Evolutionary conservation across 306 rosid genomes (phyloP), one percentile per base, ranked within the genome.

Genomic region (Castanea mollissima): DNA sequence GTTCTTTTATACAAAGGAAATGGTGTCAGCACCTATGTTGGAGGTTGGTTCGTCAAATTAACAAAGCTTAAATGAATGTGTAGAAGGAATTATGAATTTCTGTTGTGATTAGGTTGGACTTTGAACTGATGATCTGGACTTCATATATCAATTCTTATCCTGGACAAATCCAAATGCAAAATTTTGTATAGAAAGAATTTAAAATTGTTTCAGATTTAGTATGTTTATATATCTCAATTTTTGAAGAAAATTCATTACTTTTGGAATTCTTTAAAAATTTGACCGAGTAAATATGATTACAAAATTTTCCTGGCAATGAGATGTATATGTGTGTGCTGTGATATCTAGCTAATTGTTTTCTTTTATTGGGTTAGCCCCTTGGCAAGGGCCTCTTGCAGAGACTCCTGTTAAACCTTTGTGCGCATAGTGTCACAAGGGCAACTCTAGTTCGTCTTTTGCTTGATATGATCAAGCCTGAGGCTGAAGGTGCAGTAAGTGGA

Each of bases 351-450:
- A 34, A 38, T 59, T 20, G 64, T 80, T 80, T 75, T 15, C 71
- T 34, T 49, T 78, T 76, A 19, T 81, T 54, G 76, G 86, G 80
- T 75, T 85, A 96, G 99, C 99, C 99, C 68, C 99, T 96, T 86
- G 98, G 96, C 74, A 96, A 90, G 88, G 99, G 99, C 77, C 98
- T 93, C 76, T 84, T 96, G 86, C 99, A 90, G 89, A 91, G 99
- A 82, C 99, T 96, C 71, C 78, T 96, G 76, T 85, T 93, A 78
- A 96, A 93, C 89, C 88, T 96, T 57, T 91, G 98, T 82, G 97
- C 96, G 6, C 97, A 96, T 78, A 93, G 98, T 76, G 85, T 87
- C 72, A 93, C 97, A 72, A 89, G 98, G 85, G 89, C 92, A 62
- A 86, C 80, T 80, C 91, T 96, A 81, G 86, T 91, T 78, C 82